phyloP scores from a whole-genome alignment of 345 rosid genomes.

The Acer yangbiense region DNA sequence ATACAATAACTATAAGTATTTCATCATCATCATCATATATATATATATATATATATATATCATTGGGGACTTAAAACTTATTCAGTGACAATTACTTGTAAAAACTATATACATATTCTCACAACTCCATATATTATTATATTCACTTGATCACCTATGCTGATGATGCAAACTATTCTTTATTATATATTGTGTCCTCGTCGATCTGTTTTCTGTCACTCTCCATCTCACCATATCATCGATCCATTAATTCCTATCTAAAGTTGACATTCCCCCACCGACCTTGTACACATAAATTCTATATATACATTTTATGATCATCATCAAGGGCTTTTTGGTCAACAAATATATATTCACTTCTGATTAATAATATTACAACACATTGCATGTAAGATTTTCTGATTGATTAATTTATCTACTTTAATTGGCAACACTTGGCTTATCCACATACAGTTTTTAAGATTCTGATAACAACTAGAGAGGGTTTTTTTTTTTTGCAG shows the following conservation, averaged over 20 bases:
- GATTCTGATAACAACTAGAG: constrained; percentile 36
- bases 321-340: constrained; percentile 10
- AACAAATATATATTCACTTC: too few species aligned
- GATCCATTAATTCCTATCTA: constrained; percentile 17
- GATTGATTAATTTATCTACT: constrained; percentile 13
- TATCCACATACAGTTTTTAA: constrained; percentile 26
- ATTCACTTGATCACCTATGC: neutral
- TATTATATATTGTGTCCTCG: neutral
- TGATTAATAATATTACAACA: too few species aligned
- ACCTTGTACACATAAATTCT: neutral
- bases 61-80: neutral
- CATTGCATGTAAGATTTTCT: neutral
- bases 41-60: too few species aligned
- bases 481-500: neutral
- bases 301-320: neutral
- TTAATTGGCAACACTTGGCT: constrained; percentile 32
- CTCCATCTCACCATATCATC: constrained; percentile 13
- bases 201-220: neutral
- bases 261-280: constrained; percentile 46
- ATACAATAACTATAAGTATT: too few species aligned
- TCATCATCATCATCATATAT: neutral
- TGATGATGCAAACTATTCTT: neutral
- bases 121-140: neutral
- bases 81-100: neutral
- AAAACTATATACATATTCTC: neutral